Evolutionary conservation across 2,329 filamentous ascomycete species (phyloP).

Genomic region (Acrodontium crateriforme): DNA sequence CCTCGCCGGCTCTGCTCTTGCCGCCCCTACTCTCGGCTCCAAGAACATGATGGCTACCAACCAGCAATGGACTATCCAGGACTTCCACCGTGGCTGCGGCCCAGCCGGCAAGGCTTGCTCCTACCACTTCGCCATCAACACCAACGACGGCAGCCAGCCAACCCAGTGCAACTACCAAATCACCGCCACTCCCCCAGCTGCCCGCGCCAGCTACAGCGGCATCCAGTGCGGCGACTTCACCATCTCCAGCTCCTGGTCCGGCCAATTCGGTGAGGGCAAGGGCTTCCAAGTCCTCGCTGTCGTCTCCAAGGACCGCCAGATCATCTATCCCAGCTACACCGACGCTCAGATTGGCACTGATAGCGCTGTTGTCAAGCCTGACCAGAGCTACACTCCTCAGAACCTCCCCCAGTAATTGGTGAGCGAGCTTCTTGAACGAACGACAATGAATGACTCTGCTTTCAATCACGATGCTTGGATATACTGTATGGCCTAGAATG

Average conservation of each 20-base stretch:
- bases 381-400: conserved; percentile 13
- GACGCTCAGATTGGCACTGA: conserved; percentile 8
- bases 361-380: conserved; percentile 9
- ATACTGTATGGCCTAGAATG: no score
- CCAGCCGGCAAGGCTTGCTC: conserved; percentile 4
- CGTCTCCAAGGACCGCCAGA: conserved; percentile 7
- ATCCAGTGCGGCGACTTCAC: conserved; percentile 9
- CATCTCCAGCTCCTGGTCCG: conserved; percentile 9
- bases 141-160: conserved; percentile 7
- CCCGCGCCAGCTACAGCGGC: conserved; percentile 7
- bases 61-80: conserved; percentile 9
- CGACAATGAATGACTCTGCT: no score
- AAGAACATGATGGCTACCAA: conserved; percentile 7
- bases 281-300: conserved; percentile 11
- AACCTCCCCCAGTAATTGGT: conserved; percentile 5
- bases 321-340: conserved; percentile 12
- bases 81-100: conserved; percentile 11
- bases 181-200: conserved; percentile 8
- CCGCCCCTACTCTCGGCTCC: conserved; percentile 3
- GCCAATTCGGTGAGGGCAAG: conserved; percentile 9
- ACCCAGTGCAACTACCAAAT: conserved; percentile 8
- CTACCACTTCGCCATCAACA: conserved; percentile 10
- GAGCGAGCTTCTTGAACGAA: no score
- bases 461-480: no score
- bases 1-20: conserved; percentile 7